Base-by-base conservation (phyloP, 2,329 filamentous ascomycete species). In the Pyrenochaeta sp. region DNA sequence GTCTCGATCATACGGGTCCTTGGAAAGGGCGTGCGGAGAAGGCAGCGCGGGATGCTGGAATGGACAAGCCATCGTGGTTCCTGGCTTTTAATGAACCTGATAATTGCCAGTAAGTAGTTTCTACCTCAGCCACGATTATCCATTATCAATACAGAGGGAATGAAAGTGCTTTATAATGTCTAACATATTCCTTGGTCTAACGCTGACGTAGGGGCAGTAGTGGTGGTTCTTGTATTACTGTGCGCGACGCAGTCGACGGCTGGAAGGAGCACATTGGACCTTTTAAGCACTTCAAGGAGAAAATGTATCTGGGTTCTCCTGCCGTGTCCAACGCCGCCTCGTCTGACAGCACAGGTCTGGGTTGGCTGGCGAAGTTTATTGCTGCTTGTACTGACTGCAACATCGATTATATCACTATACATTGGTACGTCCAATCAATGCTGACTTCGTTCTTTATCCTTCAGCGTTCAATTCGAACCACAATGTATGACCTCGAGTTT, bases 81-180 rank as follows among this genome's bases (percentile, higher is more conserved):
- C 49, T 76, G 17, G 58, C 51, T 9, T 75, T 75, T 37, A 75
- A 76, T 45, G 73, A 76, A 54, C 73, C 73, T 2, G 74, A 76
- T 45, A 67, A 56, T 12, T 67, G 65, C 54, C 41, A 51, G 58
- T 73, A 60, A 51, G 61, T 58, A 27, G 12, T 14, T 5, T 20
- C 6, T 23, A 27, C 9, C 33, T 36, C 33, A 11, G n/a, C 18
- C 31, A 14, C 7, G 4, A 11, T 17, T 36, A 21, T 7, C 12
- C n/a, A 21, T 12, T 2, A 11, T 20, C 20, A n/a, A 17, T 20
- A 37, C 10, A 15, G n/a, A n/a, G n/a, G n/a, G n/a, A n/a, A n/a
- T n/a, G n/a, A n/a, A n/a, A n/a, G n/a, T n/a, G n/a, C n/a, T n/a
- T n/a, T n/a, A n/a, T n/a, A n/a, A n/a, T n/a, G n/a, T n/a, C n/a